A percentile compares a stretch with the other conserved stretches of the same genome.
These are phyloP conservation scores for Phycomyces blakesleeanus DNA, from an alignment of 192 early-diverging fungal genomes.

Conservation along the genomic window DNA sequence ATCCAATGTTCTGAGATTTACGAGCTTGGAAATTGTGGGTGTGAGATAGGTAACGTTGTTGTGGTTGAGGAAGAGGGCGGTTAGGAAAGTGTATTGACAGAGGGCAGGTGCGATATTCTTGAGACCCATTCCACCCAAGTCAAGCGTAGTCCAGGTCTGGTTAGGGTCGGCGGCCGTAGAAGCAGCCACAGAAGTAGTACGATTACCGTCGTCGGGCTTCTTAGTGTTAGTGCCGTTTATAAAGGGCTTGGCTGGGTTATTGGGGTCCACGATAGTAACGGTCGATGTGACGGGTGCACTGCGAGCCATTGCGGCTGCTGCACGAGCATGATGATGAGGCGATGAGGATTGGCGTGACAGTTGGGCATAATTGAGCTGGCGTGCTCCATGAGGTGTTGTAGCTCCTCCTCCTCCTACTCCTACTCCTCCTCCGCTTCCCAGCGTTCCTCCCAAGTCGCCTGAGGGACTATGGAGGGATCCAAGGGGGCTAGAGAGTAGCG, in stretches of 20 bases:
- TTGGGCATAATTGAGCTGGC: constrained; percentile 69
- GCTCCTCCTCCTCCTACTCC: neutral
- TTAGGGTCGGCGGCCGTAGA: neutral
- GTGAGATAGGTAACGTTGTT: constrained; percentile 84
- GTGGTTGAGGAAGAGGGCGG: constrained; percentile 92
- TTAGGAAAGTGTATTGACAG: constrained; percentile 85
- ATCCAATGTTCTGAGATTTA: constrained; percentile 72
- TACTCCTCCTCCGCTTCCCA: neutral
- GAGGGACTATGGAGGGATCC: constrained; percentile 10
- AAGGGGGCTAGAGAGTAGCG: constrained; percentile 27
- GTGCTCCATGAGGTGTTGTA: constrained; percentile 65
- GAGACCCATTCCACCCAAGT: constrained; percentile 94
- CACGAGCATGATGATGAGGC: constrained; percentile 87
- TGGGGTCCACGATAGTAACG: constrained; percentile 53
- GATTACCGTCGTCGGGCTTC: constrained; percentile 2
- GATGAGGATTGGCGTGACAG: constrained; percentile 71
- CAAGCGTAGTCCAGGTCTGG: constrained; percentile 81
- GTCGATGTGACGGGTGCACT: constrained; percentile 48
- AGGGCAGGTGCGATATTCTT: constrained; percentile 71
- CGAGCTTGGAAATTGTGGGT: constrained; percentile 63
- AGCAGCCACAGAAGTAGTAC: neutral
- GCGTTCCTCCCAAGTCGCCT: constrained; percentile 10
- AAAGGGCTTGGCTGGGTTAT: constrained; percentile 47
- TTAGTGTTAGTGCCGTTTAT: constrained; percentile 7
- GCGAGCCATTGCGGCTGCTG: constrained; percentile 78